Evolutionary conservation across 768 basidiomycete species (phyloP).

Genomic region (Porphyrellus cyaneotinctus): DNA sequence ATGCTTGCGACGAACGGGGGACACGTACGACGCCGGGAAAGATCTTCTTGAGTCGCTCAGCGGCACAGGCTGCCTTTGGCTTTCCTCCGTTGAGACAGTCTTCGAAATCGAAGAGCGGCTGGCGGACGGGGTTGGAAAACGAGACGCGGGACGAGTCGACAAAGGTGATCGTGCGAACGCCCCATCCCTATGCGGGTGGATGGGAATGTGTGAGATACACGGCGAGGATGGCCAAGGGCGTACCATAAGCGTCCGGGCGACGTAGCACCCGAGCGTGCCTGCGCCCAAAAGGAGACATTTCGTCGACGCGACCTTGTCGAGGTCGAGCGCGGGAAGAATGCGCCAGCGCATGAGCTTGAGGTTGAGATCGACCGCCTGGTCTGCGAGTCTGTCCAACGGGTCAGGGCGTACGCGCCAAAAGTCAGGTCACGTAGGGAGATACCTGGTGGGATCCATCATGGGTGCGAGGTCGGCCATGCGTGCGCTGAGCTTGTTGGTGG

Average conservation of each 20-base stretch:
- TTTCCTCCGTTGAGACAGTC: constrained; percentile 92
- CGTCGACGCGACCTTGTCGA: constrained; percentile 81
- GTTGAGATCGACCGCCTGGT: constrained; percentile 97
- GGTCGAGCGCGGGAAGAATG: constrained; percentile 81
- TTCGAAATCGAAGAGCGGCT: constrained; percentile 93
- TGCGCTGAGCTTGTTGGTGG: constrained; percentile 79
- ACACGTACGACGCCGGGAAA: constrained; percentile 86
- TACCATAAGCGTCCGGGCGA: constrained; percentile 85
- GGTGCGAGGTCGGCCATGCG: constrained; percentile 87
- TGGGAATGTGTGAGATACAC: rapidly evolving
- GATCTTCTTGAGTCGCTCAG: constrained; percentile 77
- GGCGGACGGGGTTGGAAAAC: constrained; percentile 96
- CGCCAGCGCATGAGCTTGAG: constrained; percentile 98
- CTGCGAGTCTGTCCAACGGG: constrained; percentile 61
- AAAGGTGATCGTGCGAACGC: constrained; percentile 88
- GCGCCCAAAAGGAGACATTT: constrained; percentile 87
- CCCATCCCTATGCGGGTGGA: constrained; percentile 73
- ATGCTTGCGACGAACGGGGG: too few species aligned
- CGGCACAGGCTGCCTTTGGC: constrained; percentile 90
- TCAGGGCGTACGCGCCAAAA: not conserved
- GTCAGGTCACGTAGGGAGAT: not conserved
- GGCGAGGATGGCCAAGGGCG: not conserved
- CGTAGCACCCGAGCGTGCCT: constrained; percentile 96
- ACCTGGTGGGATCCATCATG: constrained; percentile 93
- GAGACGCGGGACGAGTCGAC: constrained; percentile 90